Conservation (phyloP, 495 filamentous ascomycete genomes). For the Daldinia concentrica region DNA sequence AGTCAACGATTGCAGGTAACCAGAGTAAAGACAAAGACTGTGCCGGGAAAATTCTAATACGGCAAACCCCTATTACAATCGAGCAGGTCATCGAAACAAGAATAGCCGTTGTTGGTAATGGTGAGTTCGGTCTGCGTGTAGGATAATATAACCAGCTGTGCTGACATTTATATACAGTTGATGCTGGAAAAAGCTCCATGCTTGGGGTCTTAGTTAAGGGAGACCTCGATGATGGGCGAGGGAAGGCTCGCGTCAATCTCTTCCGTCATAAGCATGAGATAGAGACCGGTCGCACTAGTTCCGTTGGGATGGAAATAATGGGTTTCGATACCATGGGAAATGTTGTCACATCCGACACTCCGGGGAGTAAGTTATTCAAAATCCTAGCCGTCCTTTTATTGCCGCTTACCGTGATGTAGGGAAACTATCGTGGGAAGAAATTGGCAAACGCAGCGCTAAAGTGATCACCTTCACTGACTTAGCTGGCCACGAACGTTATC, state of each 20-base stretch:
- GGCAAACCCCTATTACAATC: constrained; percentile 73
- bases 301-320: constrained; percentile 99
- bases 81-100: constrained; percentile 95
- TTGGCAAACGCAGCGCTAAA: constrained; percentile 93
- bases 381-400: not conserved
- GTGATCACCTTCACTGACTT: constrained; percentile 97
- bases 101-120: constrained; percentile 96
- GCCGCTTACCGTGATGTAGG: constrained; percentile 33
- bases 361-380: constrained; percentile 70
- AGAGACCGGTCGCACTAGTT: constrained; percentile 92
- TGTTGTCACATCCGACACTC: constrained; percentile 79
- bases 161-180: constrained; percentile 62
- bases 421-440: constrained; percentile 93
- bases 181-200: constrained; percentile 97
- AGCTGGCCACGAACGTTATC: constrained; percentile 93
- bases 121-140: constrained; percentile 48
- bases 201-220: constrained; percentile 96
- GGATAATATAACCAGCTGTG: not conserved
- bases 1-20: constrained; percentile 51
- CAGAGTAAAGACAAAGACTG: constrained; percentile 73
- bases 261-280: constrained; percentile 98
- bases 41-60: constrained; percentile 84
- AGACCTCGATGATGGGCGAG: constrained; percentile 91
- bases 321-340: constrained; percentile 92
- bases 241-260: constrained; percentile 93